Conservation (phyloP, 176 grass and related monocot species). For the Poa annua region DNA sequence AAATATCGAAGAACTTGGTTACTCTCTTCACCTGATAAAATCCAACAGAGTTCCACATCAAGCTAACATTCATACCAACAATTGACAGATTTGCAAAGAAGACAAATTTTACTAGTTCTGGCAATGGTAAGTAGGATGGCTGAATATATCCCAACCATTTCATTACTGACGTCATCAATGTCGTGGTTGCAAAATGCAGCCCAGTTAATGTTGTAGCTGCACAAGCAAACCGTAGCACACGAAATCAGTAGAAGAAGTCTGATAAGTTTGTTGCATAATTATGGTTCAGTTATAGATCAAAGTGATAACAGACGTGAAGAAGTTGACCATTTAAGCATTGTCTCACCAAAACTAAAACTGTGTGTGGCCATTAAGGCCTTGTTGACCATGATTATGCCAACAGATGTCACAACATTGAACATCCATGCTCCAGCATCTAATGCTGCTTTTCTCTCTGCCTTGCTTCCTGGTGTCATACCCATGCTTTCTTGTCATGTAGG, state of each 20-base stretch:
- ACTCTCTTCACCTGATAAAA: slow-evolving; percentile 37
- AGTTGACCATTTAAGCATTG: slow-evolving; percentile 1
- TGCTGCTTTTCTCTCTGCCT: slow-evolving; percentile 38
- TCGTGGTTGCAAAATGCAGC: slow-evolving; percentile 37
- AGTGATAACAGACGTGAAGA: not conserved
- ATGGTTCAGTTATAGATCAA: not conserved
- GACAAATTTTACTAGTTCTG: slow-evolving; percentile 36
- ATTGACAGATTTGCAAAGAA: slow-evolving; percentile 41
- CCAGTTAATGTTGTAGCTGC: slow-evolving; percentile 37
- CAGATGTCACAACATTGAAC: slow-evolving; percentile 38
- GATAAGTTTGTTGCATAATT: not conserved
- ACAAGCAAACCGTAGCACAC: slow-evolving; percentile 3
- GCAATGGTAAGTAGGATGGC: slow-evolving; percentile 33
- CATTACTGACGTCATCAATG: slow-evolving; percentile 37
- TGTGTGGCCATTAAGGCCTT: slow-evolving; percentile 37
- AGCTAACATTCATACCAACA: slow-evolving; percentile 42
- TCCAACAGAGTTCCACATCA: slow-evolving; percentile 46
- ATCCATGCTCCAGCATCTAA: slow-evolving; percentile 38
- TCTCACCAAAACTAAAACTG: slow-evolving; percentile 40
- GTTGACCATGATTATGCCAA: slow-evolving; percentile 43
- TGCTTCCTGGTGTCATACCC: slow-evolving; percentile 29
- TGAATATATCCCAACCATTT: slow-evolving; percentile 46
- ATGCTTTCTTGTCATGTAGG: slow-evolving; percentile 31
- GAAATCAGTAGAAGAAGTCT: slow-evolving; percentile 21
- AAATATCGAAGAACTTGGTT: not conserved